Evolutionary conservation across 148 eudicot species (phyloP).

Genomic region (Rhododendron henanense): DNA sequence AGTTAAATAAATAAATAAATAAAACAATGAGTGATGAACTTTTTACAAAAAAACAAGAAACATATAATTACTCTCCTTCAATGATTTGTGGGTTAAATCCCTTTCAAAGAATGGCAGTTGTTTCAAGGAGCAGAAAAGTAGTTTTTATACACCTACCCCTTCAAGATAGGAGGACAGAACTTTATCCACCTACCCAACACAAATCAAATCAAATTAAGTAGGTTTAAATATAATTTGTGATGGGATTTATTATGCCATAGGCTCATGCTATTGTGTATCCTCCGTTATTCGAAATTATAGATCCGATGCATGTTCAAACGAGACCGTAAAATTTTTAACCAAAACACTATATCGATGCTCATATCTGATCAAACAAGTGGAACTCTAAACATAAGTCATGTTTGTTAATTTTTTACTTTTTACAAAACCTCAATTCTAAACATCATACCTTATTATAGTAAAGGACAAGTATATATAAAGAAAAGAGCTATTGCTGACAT

Average conservation of each 20-base stretch:
- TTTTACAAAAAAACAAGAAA: no score
- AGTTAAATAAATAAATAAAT: no score
- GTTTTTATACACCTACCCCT: not conserved
- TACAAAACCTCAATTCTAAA: not conserved
- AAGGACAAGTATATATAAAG: not conserved
- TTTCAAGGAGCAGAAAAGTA: not conserved
- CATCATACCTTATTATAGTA: not conserved
- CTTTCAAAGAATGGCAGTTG: slow-evolving; percentile 1
- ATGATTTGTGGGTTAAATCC: not conserved
- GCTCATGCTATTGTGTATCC: not conserved
- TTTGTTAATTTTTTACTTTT: no score
- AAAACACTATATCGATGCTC: no score
- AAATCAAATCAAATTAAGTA: not conserved
- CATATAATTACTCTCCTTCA: not conserved
- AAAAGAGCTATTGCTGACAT: not conserved
- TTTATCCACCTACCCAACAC: not conserved
- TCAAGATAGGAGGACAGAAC: not conserved
- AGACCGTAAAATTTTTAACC: not conserved
- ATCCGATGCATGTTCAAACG: not conserved
- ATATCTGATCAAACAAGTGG: not conserved
- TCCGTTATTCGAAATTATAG: not conserved
- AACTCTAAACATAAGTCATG: no score
- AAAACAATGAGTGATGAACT: not conserved
- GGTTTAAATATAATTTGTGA: not conserved
- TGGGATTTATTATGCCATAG: not conserved